Evolutionary conservation across 2,329 filamentous ascomycete species (phyloP).

Genomic region (Chaetothyriales sp.): DNA sequence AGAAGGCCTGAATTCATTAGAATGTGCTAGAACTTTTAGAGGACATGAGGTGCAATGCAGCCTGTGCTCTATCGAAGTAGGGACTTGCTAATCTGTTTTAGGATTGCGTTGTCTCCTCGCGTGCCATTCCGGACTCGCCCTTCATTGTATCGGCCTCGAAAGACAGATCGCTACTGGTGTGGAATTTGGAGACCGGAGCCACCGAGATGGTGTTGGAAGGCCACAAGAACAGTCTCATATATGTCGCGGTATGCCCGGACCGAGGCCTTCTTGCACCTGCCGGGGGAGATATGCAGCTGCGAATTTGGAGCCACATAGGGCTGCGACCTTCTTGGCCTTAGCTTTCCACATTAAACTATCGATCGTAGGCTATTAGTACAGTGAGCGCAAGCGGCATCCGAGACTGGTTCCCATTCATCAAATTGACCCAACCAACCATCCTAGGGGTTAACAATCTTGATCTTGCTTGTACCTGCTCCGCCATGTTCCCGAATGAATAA

Average conservation of each 20-base stretch:
- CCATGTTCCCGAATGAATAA: too few species aligned
- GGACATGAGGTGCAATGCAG: slow-evolving; percentile 63
- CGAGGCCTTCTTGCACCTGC: slow-evolving; percentile 43
- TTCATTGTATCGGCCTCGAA: slow-evolving; percentile 98
- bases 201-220: slow-evolving; percentile 97
- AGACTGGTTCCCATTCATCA: too few species aligned
- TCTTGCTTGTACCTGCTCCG: too few species aligned
- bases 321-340: too few species aligned
- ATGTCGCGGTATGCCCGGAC: slow-evolving; percentile 80
- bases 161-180: slow-evolving; percentile 94
- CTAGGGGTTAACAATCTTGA: too few species aligned
- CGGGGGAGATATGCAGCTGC: too few species aligned
- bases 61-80: too few species aligned
- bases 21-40: slow-evolving; percentile 92
- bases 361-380: too few species aligned
- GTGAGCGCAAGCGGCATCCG: too few species aligned
- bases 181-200: slow-evolving; percentile 84
- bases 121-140: slow-evolving; percentile 78
- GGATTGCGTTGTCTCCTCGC: slow-evolving; percentile 95
- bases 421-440: too few species aligned
- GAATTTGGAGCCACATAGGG: too few species aligned
- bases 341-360: slow-evolving; percentile 39
- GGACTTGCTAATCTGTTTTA: slow-evolving; percentile 23
- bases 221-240: slow-evolving; percentile 98
- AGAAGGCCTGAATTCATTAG: slow-evolving; percentile 63